Base-by-base conservation (phyloP, 768 basidiomycete species). In the Clavulina sp. region DNA sequence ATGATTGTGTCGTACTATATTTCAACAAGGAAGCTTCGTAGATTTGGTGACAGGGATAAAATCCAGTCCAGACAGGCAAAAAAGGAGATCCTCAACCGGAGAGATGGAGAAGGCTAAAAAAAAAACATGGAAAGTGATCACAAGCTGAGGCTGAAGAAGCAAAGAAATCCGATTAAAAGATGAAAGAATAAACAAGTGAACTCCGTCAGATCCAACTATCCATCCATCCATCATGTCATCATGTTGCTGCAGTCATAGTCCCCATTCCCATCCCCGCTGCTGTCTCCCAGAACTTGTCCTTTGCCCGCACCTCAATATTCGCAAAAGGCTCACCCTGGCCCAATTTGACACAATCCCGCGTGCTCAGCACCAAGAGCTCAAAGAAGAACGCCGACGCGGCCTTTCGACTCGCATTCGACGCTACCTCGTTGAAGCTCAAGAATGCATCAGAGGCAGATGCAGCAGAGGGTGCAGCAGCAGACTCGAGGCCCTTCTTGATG, bases 311-410 rank as follows among this genome's bases (percentile, higher is more conserved):
- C 59, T 83, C 75, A 52, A 97, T 95, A 64, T 93, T 88, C 55
- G 80, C 83, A 60, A 87, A 95, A 0, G 87, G 69, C 5, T 69
- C 69, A 4, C 62, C 59, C 63, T 99, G 95, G 4, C 76, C 67
- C 41, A 99, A 65, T 58, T 83, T 78, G 58, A 99, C 70, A 61
- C 84, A 89, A 63, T 96, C 92, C 31, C 86, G 80, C 3, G 93
- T 96, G 6, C 88, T 81, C 1, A 99, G 76, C 1, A 97, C 88
- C 28, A 99, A 79, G 31, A 96, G 67, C 65, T 99, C 95, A 62
- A 99, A 99, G 73, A 99, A 99, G 71, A 99, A 96, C 1, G 88
- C 80, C 1, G 93, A 78, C 1, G 93, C 89, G 9, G 91, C 95
- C 38, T 88, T 78, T 44, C 86, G 81, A 6, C 87, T 84, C 9